Base-by-base conservation (phyloP, 805 yeast species). In the Jamesozyma gamospora region DNA sequence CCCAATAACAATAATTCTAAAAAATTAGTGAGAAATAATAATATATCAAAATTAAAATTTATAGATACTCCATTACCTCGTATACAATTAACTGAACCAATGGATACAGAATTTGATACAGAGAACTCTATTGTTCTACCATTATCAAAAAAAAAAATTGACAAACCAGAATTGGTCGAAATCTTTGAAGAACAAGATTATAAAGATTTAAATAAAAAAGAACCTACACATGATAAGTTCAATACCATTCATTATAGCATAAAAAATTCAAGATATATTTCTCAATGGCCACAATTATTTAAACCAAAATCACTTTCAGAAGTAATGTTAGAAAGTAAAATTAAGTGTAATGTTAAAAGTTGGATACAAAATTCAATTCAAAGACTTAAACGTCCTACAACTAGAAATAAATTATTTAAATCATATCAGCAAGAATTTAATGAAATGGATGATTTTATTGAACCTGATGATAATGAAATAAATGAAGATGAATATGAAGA, bases 281-380 rank as follows among this genome's bases (percentile, higher is more conserved):
- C 37, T 2, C 31, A 51, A 11, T 65, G 69, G 68, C 44, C 56
- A 0, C 41, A 47, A 1, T 37, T 48, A 7, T 59, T 60, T 38
- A 53, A 49, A 35, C 72, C 72, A 0, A 36, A 41, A 12, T 17
- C 40, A 0, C 17, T 61, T 2, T 40, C 52, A 5, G 65, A 64
- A 13, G 53, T 66, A 0, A 37, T 67, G 11, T 30, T 58, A 10
- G 56, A 54, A n/a, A 43, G 49, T 2, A 36, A 40, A 7, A 16
- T 50, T 5, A 54, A 59, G 5, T 26, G 41, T 2, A 12, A 26
- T 0, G 53, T 63, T 6, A 42, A 49, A 12, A 39, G 36, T 4
- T 67, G 71, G 68, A 40, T 67, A 0, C 14, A 34, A 3, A 46
- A 48, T 18, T 59, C 70, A 0, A 64, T 66, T 41, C 45, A 37